Base-by-base conservation (phyloP, 441 rosid species). In the Pelargonium cotyledonis region DNA sequence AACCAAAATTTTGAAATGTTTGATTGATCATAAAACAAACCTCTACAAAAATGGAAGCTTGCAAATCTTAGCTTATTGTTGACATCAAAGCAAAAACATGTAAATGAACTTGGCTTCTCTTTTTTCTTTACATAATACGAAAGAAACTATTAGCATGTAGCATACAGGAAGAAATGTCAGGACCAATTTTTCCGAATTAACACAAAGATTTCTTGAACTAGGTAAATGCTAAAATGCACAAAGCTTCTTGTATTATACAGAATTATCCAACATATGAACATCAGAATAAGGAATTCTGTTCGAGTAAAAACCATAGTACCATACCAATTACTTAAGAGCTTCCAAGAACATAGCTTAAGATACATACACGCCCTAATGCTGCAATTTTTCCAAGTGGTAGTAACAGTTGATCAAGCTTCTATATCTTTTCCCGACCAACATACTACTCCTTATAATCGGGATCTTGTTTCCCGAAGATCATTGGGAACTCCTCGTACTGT, bases 401-500 rank as follows among this genome's bases (percentile, higher is more conserved):
- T n/a, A n/a, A n/a, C n/a, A n/a, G n/a, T n/a, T n/a, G n/a, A n/a
- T n/a, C n/a, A n/a, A n/a, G n/a, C n/a, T n/a, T n/a, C n/a, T n/a
- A n/a, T 31, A 31, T 31, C 19, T 14, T 63, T 11, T 57, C 2
- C 40, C 65, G 29, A 38, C 72, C 70, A 1, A 1, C 19, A 35
- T 40, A n/a, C 73, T 75, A 75, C 61, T 75, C 75, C 73, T 75
- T n/a, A n/a, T n/a, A n/a, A n/a, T n/a, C n/a, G n/a, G n/a, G 72
- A 66, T 82, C 81, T 79, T 84, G 85, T 65, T 76, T 84, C 75
- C 75, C 80, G 14, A 72, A 83, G 64, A 84, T 75, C 67, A 87
- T 51, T 0, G 94, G 88, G 68, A 85, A 85, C 65, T 87, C 91
- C 55, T 84, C 89, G 3, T 75, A 77, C 55, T 69, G 79, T 47